Conservation (phyloP, 352 stramenopile species). For the Globisporangium parvum region DNA sequence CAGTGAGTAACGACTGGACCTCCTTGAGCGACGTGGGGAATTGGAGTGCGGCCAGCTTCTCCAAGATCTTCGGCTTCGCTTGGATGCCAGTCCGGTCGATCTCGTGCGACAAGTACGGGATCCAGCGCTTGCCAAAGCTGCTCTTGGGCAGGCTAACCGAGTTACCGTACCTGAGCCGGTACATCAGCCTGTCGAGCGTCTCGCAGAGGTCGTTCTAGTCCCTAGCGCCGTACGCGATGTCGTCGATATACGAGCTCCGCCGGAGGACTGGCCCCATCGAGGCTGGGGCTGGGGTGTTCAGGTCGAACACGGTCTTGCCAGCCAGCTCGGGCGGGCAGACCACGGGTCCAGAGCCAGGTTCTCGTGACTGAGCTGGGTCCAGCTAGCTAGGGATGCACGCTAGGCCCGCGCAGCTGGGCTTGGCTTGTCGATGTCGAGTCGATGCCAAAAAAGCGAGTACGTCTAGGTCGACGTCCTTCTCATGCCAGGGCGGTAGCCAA, state of each 20-base stretch:
- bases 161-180: conserved; percentile 16
- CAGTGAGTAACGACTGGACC: conserved; percentile 17
- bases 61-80: conserved; percentile 11
- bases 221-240: conserved; percentile 13
- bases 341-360: too few species aligned
- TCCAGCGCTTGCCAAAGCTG: conserved; percentile 2
- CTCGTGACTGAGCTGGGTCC: too few species aligned
- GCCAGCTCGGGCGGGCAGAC: not conserved
- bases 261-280: not conserved
- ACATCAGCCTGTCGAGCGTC: conserved; percentile 7
- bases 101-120: conserved; percentile 16
- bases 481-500: not conserved
- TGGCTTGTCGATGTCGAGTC: not conserved
- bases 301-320: not conserved
- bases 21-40: conserved; percentile 16
- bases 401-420: too few species aligned
- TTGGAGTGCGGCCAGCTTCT: not conserved
- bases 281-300: not conserved
- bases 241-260: conserved; percentile 3
- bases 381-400: too few species aligned
- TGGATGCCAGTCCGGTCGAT: conserved; percentile 6
- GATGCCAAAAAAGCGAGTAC: not conserved
- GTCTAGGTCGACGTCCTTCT: not conserved
- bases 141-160: conserved; percentile 23
- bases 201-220: conserved; percentile 8